These are phyloP conservation scores for Pythium graminicola DNA, from an alignment of 352 stramenopile species.

Conservation along the genomic window DNA sequence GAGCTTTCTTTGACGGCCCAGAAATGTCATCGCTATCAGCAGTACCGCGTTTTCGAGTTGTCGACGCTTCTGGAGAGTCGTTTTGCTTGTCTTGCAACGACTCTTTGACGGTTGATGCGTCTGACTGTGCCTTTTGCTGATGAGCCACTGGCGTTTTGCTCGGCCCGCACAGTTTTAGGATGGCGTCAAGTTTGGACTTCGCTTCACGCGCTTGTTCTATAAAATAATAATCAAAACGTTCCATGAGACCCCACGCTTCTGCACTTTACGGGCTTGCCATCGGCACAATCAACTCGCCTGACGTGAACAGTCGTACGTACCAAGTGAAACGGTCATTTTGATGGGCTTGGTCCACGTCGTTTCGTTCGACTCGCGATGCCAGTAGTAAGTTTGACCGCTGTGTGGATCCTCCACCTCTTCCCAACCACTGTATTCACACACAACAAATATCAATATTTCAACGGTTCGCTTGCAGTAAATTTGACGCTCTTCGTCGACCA, in stretches of 20 bases:
- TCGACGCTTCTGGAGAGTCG: no score
- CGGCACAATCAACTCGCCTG: no score
- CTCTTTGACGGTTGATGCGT: not conserved
- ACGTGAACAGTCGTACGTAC: no score
- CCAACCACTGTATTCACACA: constrained; percentile 38
- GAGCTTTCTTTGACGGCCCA: not conserved
- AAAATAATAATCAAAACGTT: not conserved
- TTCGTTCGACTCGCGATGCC: constrained; percentile 67
- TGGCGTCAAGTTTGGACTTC: constrained; percentile 25
- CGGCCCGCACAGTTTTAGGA: constrained; percentile 22
- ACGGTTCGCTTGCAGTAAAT: not conserved
- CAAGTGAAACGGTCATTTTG: constrained; percentile 41
- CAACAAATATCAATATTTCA: not conserved
- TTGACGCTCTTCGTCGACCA: not conserved
- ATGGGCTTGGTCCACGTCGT: constrained; percentile 60
- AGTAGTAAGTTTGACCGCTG: constrained; percentile 61
- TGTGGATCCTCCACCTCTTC: constrained; percentile 48
- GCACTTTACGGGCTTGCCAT: no score
- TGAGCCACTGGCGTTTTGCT: constrained; percentile 1
- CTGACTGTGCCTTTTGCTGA: not conserved
- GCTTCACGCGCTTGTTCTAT: constrained; percentile 22
- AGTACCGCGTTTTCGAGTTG: not conserved
- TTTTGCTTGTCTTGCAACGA: not conserved
- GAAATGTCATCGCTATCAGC: not conserved
- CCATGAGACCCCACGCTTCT: no score